Conservation (phyloP, 805 yeast genomes). For the Myxozyma monticola region DNA sequence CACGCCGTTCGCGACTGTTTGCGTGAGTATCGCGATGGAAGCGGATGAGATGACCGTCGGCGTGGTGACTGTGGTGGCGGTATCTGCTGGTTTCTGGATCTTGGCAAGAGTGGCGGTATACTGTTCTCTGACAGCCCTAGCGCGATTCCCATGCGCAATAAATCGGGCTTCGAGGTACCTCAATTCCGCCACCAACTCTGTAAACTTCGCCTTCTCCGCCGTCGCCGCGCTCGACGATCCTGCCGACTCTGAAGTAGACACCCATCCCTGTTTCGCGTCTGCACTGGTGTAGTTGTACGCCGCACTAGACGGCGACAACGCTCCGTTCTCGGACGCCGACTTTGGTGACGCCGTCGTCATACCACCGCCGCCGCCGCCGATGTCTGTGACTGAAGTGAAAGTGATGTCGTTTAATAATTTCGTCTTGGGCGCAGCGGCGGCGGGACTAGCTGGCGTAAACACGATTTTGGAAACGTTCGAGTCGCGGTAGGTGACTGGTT, state of each 20-base stretch:
- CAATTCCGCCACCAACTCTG: conserved; percentile 12
- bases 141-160: conserved; percentile 13
- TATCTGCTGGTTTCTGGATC: neutral
- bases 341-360: too few relatives aligned
- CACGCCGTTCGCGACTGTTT: neutral
- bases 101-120: conserved; percentile 2
- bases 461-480: conserved; percentile 4
- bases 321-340: neutral
- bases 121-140: conserved; percentile 4
- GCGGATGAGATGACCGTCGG: neutral
- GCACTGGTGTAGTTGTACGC: too few relatives aligned
- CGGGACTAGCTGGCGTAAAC: neutral
- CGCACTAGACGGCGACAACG: neutral
- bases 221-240: too few relatives aligned
- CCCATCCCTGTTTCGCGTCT: too few relatives aligned
- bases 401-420: too few relatives aligned
- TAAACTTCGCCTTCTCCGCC: too few relatives aligned
- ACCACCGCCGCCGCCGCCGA: too few relatives aligned
- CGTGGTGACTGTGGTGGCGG: neutral
- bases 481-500: too few relatives aligned
- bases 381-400: too few relatives aligned
- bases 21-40: neutral
- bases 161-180: conserved; percentile 16
- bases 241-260: too few relatives aligned
- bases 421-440: neutral